Conservation (phyloP, 2,329 filamentous ascomycete species). For the Penicillium freii region DNA sequence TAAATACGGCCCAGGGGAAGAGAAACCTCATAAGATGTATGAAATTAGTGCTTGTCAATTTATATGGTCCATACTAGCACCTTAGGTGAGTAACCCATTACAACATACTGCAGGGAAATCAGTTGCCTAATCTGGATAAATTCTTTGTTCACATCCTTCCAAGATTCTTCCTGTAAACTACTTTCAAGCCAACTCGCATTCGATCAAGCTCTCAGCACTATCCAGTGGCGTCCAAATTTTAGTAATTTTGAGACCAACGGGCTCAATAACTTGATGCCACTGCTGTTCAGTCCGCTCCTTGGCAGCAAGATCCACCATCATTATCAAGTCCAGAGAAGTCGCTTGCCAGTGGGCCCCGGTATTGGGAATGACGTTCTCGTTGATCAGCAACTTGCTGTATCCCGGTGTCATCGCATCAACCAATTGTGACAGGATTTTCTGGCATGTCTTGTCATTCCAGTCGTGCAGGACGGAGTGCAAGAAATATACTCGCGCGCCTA, state of each 20-base stretch:
- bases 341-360: constrained; percentile 32
- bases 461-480: constrained; percentile 28
- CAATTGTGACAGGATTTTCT: constrained; percentile 26
- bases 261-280: constrained; percentile 29
- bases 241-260: constrained; percentile 11
- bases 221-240: constrained; percentile 2
- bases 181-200: not conserved
- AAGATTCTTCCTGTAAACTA: not conserved
- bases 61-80: too few species aligned
- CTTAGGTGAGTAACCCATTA: too few species aligned
- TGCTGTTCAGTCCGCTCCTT: constrained; percentile 38
- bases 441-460: constrained; percentile 23
- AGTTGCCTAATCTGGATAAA: not conserved
- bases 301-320: constrained; percentile 37
- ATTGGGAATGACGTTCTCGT: constrained; percentile 46
- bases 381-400: constrained; percentile 44
- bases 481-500: constrained; percentile 22
- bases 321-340: constrained; percentile 37
- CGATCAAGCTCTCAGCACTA: not conserved
- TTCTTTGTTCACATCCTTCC: not conserved
- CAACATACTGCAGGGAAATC: too few species aligned
- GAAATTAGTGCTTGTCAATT: too few species aligned
- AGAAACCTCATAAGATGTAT: too few species aligned
- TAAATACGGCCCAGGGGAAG: too few species aligned
- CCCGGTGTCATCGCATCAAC: constrained; percentile 32